These are phyloP conservation scores for Lunasporangiospora selenospora DNA, from an alignment of 192 early-diverging fungal genomes.

Conservation along the genomic window DNA sequence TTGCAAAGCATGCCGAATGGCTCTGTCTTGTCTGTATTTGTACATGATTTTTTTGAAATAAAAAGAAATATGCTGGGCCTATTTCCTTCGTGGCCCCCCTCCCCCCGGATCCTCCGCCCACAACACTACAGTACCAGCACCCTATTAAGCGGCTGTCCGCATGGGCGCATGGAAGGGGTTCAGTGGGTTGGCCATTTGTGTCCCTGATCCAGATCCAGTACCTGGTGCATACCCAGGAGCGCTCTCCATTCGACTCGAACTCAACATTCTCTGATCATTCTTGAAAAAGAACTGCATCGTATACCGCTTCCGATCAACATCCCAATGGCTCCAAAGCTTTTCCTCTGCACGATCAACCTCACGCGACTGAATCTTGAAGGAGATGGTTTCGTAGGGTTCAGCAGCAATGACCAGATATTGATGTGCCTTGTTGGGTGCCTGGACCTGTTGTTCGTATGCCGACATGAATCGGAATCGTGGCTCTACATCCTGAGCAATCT, in stretches of 20 bases:
- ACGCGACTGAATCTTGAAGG: constrained; percentile 92
- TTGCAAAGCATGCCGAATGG: too few species aligned
- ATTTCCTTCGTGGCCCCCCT: too few species aligned
- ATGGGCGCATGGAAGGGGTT: constrained; percentile 47
- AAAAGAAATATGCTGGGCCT: too few species aligned
- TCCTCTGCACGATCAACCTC: constrained; percentile 91
- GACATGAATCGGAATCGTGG: constrained; percentile 97
- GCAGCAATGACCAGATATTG: constrained; percentile 97
- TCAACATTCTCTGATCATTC: constrained; percentile 53
- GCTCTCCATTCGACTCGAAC: constrained; percentile 39
- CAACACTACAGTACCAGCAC: not conserved
- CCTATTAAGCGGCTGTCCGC: constrained; percentile 30
- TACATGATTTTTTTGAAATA: too few species aligned
- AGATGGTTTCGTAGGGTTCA: constrained; percentile 94
- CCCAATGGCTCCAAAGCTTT: constrained; percentile 95
- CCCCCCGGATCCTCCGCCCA: too few species aligned
- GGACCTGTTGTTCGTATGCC: constrained; percentile 93
- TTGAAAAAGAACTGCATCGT: constrained; percentile 95
- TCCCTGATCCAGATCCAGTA: constrained; percentile 8
- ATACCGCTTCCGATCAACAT: constrained; percentile 86
- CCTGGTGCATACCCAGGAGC: constrained; percentile 29
- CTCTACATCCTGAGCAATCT: constrained; percentile 82
- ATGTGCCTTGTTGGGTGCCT: constrained; percentile 84
- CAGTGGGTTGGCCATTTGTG: constrained; percentile 46
- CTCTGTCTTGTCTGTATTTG: too few species aligned